A percentile compares a stretch with the other conserved stretches of the same genome.
These are phyloP conservation scores for Noccaea bulbosa DNA, from an alignment of 345 rosid genomes.

Conservation along the genomic window DNA sequence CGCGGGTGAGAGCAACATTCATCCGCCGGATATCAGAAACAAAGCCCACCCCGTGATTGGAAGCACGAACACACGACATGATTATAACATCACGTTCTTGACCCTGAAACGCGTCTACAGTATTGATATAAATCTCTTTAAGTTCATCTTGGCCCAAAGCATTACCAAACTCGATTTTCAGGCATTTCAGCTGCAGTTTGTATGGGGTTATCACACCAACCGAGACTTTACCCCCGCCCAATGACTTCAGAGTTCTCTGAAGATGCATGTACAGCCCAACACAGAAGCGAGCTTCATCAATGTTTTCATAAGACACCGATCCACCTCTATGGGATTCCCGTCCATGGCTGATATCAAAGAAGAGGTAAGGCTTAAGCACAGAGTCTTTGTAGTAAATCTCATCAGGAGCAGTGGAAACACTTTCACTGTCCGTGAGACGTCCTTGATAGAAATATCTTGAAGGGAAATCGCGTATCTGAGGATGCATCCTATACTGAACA, in stretches of 20 bases:
- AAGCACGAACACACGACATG: slow-evolving; percentile 99
- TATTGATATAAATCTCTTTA: slow-evolving; percentile 92
- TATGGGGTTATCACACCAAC: slow-evolving; percentile 97
- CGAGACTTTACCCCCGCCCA: slow-evolving; percentile 70
- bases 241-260: slow-evolving; percentile 71
- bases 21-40: slow-evolving; percentile 95
- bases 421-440: slow-evolving; percentile 95
- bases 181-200: slow-evolving; percentile 95
- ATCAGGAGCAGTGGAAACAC: slow-evolving; percentile 72
- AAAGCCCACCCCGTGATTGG: slow-evolving; percentile 93
- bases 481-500: slow-evolving; percentile 99
- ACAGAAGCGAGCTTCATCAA: slow-evolving; percentile 94
- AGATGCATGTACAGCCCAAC: slow-evolving; percentile 88
- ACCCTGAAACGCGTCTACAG: slow-evolving; percentile 99
- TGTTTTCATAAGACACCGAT: slow-evolving; percentile 91
- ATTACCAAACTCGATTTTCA: slow-evolving; percentile 81
- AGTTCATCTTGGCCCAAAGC: slow-evolving; percentile 85
- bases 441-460: slow-evolving; percentile 95
- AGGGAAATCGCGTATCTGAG: slow-evolving; percentile 96
- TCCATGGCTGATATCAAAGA: slow-evolving; percentile 89
- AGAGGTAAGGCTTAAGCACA: slow-evolving; percentile 82
- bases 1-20: slow-evolving; percentile 99
- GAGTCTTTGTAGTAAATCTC: slow-evolving; percentile 88
- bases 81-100: slow-evolving; percentile 99
- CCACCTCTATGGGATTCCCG: slow-evolving; percentile 98